Evolutionary conservation across 371 early-diverging fungal species (phyloP), one percentile per base, ranked within the genome.

Genomic region (Rhizopus delemar): DNA sequence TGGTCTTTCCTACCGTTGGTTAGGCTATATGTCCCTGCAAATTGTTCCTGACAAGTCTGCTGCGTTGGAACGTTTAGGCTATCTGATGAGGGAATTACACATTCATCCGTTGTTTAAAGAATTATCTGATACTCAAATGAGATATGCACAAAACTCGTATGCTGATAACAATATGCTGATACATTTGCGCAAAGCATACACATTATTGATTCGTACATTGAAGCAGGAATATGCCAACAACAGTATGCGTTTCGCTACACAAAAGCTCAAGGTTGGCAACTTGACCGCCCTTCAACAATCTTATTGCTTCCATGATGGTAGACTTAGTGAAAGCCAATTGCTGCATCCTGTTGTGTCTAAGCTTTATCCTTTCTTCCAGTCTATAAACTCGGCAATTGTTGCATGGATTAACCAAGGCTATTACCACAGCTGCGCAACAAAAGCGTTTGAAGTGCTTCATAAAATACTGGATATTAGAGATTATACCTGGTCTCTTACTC

Each of bases 381-480:
- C 74, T 16, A 51, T 80, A 28, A 63, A 65, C 34, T 53, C 63
- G 22, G 60, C 62, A 15, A 53, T 84, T 13, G 39, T 52, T 8
- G 45, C 45, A 7, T 82, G 77, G 74, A 60, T 85, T n/a, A 52
- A 73, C 16, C 54, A 69, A 57, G 56, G 60, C 15, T 55, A 56
- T 6, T 67, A 73, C 31, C 60, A 56, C 15, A 31, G 46, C 4
- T 71, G 73, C 16, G 4, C 59, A 5, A 29, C 59, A 8, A 57
- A 73, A 65, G 59, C 53, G 3, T 70, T 80, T 28, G 55, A 72
- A 9, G 53, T 63, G 2, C 55, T 87, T 15, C 69, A 78, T 49
- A 59, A 73, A 22, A 72, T 88, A 49, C 68, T 90, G 15, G 88
- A 86, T 59, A 68, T 78, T 41, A 76, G 83, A 15, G 81, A 85